These are phyloP conservation scores for Cystofilobasidium capitatum DNA, from an alignment of 768 basidiomycete species.

Conservation along the genomic window DNA sequence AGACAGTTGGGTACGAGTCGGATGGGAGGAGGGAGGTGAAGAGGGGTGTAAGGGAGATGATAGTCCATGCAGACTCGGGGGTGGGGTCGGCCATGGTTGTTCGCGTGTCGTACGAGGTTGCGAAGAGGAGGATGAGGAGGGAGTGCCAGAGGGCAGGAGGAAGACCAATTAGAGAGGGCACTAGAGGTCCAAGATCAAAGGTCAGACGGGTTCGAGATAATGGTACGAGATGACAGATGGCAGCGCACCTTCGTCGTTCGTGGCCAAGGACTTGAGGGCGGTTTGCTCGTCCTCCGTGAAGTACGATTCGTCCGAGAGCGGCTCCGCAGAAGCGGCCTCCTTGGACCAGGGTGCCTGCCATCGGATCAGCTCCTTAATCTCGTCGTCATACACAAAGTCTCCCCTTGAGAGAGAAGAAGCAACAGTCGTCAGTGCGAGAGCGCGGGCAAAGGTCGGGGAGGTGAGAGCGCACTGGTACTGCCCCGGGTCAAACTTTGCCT, in stretches of 20 bases:
- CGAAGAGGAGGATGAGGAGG: slow-evolving; percentile 61
- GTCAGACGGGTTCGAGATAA: slow-evolving; percentile 38
- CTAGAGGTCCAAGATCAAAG: not conserved
- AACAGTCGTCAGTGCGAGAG: slow-evolving; percentile 12
- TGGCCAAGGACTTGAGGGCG: slow-evolving; percentile 51
- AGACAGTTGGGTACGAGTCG: slow-evolving; percentile 50
- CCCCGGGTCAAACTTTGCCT: slow-evolving; percentile 72
- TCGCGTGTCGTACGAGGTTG: slow-evolving; percentile 70
- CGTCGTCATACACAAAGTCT: slow-evolving; percentile 66
- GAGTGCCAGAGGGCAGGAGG: slow-evolving; percentile 58
- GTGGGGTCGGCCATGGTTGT: slow-evolving; percentile 72
- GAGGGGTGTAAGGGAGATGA: slow-evolving; percentile 59
- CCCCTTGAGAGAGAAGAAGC: slow-evolving; percentile 47
- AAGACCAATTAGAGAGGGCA: slow-evolving; percentile 39
- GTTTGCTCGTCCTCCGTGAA: slow-evolving; percentile 30
- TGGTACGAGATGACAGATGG: not conserved
- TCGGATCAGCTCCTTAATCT: slow-evolving; percentile 58
- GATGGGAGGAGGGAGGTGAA: slow-evolving; percentile 73
- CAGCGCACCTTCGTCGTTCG: slow-evolving; percentile 13
- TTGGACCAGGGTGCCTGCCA: slow-evolving; percentile 52
- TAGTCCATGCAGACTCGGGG: slow-evolving; percentile 80
- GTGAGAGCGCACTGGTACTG: slow-evolving; percentile 59
- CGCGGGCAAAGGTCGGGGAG: slow-evolving; percentile 2
- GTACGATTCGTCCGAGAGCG: slow-evolving; percentile 63
- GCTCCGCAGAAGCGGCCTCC: slow-evolving; percentile 34